Base-by-base conservation (phyloP, 176 grass and related monocot species). In the Tillandsia leiboldiana region DNA sequence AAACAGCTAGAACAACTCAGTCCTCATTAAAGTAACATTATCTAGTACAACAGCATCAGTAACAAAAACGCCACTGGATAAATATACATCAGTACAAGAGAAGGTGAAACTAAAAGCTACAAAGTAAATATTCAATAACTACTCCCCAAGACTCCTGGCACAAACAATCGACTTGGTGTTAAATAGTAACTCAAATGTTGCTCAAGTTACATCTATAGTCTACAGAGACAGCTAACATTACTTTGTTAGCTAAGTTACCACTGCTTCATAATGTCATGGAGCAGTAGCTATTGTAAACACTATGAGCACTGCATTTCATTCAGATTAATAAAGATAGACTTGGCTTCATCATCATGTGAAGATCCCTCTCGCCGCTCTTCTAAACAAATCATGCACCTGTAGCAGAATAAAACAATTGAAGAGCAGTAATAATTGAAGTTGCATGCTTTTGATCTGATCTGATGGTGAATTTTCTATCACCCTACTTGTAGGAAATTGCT, bases 351-450 rank as follows among this genome's bases (percentile, higher is more conserved):
- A 50, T 85, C 53, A 88, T 65, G 72, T 77, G 67, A 92, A 88
- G 70, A 92, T 85, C 75, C 85, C 89, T 66, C 59, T 75, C 1
- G 82, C 89, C 10, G 85, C 73, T 67, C 84, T 92, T 54, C 71
- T 68, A 1, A 88, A 29, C 62, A 92, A 80, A n/a, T 78, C 82
- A 72, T 80, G 76, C 58, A 88, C 79, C 89, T 92, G 27, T 69
- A 57, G 68, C 51, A 47, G 51, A 26, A 51, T 27, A 73, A 66
- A 28, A 79, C 7, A 58, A 71, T 9, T 5, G 54, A 65, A 47
- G 11, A 64, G 15, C 22, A 15, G n/a, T 26, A 49, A 10, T 49
- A 71, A 65, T 48, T 53, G 2, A 23, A 3, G 9, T 9, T 23
- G 50, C 51, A 67, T 63, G 72, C 18, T 1, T 63, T 64, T 15